Evolutionary conservation across 2,329 filamentous ascomycete species (phyloP).

Genomic region (Cercospora sojina): DNA sequence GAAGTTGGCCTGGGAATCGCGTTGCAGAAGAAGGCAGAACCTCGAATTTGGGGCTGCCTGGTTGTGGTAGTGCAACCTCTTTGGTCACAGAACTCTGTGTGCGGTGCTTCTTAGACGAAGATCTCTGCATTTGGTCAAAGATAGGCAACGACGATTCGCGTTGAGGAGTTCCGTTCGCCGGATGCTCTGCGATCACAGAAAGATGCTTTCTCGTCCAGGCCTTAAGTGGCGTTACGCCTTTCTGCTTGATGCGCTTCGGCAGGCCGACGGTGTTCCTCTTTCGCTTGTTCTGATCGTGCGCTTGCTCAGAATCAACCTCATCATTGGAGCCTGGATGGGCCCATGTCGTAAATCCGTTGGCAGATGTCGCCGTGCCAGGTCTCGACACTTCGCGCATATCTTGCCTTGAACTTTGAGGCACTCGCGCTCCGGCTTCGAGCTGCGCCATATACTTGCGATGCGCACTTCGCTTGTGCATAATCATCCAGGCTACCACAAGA

Average conservation of each 20-base stretch:
- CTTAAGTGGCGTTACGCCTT: conserved; percentile 26
- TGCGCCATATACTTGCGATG: conserved; percentile 31
- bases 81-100: not conserved
- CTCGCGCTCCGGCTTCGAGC: conserved; percentile 28
- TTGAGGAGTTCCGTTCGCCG: conserved; percentile 29
- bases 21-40: conserved; percentile 34
- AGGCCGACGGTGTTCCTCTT: conserved; percentile 29
- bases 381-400: conserved; percentile 27
- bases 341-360: conserved; percentile 37
- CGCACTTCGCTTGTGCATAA: conserved; percentile 26
- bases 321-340: conserved; percentile 44
- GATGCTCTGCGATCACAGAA: conserved; percentile 44
- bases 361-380: conserved; percentile 22
- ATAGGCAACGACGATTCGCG: conserved; percentile 7
- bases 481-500: conserved; percentile 27
- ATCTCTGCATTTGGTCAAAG: conserved; percentile 10
- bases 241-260: conserved; percentile 29
- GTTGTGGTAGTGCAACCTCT: conserved; percentile 7
- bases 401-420: conserved; percentile 16
- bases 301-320: conserved; percentile 29
- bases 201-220: conserved; percentile 31
- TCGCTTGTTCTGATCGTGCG: conserved; percentile 15
- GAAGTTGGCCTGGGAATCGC: conserved; percentile 29
- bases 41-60: conserved; percentile 31
- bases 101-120: not conserved